Evolutionary conservation across 768 basidiomycete species (phyloP).

Genomic region (Tylopilus vinaceipallidus): DNA sequence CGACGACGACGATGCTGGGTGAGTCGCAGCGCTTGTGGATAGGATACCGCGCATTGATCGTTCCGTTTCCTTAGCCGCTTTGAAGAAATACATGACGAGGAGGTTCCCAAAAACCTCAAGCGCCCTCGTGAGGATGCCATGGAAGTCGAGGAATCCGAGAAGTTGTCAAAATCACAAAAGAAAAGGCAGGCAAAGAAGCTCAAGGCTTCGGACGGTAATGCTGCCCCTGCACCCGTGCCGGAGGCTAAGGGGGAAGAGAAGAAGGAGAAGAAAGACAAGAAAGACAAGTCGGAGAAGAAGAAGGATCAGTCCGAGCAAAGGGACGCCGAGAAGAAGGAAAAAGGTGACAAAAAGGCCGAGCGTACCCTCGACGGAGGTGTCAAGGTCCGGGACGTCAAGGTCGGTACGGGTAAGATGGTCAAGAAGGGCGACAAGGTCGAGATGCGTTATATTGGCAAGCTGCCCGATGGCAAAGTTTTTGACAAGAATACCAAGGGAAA

Average conservation of each 20-base stretch:
- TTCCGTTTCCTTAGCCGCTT: constrained; percentile 47
- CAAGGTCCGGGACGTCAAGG: constrained; percentile 70
- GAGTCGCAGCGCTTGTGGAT: constrained; percentile 30
- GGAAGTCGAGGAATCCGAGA: constrained; percentile 39
- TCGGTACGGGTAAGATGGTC: constrained; percentile 81
- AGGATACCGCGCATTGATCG: neutral
- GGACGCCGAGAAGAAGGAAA: constrained; percentile 28
- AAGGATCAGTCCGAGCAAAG: constrained; percentile 36
- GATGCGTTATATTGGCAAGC: constrained; percentile 94
- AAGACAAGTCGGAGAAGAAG: constrained; percentile 28
- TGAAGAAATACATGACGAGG: constrained; percentile 57
- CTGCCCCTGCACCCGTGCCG: constrained; percentile 30
- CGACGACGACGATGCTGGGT: constrained; percentile 37
- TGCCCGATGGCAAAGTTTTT: constrained; percentile 71
- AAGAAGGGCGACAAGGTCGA: constrained; percentile 81
- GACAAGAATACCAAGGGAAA: constrained; percentile 83
- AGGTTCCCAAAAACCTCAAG: constrained; percentile 51
- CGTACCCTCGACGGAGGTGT: constrained; percentile 64
- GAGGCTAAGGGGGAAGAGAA: constrained; percentile 40
- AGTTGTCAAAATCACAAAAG: constrained; percentile 52
- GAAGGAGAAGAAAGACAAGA: constrained; percentile 70
- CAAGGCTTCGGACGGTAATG: constrained; percentile 56
- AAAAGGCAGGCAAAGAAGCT: constrained; percentile 70
- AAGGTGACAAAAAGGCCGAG: constrained; percentile 27
- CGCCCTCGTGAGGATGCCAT: constrained; percentile 64